phyloP scores from a whole-genome alignment of 345 rosid genomes.

The Sapria himalayana region DNA sequence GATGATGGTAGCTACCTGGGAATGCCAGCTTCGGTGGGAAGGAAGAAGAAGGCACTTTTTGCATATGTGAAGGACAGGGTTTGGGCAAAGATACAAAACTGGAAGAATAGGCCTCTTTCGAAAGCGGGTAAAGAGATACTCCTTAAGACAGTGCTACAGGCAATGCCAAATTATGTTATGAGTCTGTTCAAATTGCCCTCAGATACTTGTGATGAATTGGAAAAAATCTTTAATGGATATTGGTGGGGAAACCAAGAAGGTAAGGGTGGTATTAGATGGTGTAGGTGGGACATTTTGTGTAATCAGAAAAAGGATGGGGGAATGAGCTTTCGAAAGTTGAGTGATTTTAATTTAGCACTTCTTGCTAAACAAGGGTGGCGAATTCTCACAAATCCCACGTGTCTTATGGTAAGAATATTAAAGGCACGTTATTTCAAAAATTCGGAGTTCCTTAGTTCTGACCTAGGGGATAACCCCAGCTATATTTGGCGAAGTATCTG shows the following conservation, averaged over 20 bases:
- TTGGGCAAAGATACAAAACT: not conserved
- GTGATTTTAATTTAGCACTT: not conserved
- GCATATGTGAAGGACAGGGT: not conserved
- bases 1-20: too few relatives aligned
- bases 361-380: not conserved
- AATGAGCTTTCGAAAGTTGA: not conserved
- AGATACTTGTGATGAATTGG: not conserved
- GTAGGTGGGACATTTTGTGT: not conserved
- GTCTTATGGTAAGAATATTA: not conserved
- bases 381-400: not conserved
- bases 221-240: not conserved
- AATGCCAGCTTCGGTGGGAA: not conserved
- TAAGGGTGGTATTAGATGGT: slow-evolving; percentile 2
- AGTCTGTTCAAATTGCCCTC: not conserved
- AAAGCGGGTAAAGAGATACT: not conserved
- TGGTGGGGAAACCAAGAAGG: too few relatives aligned
- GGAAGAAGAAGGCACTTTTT: not conserved
- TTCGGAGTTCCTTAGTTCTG: not conserved
- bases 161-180: not conserved
- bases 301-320: not conserved
- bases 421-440: not conserved
- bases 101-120: not conserved
- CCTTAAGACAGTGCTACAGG: not conserved
- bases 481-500: not conserved
- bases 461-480: not conserved